A percentile compares a stretch with the other conserved stretches of the same genome.
These are phyloP conservation scores for Bipolaris zeicola DNA, from an alignment of 2,329 filamentous ascomycete species.

Conservation along the genomic window DNA sequence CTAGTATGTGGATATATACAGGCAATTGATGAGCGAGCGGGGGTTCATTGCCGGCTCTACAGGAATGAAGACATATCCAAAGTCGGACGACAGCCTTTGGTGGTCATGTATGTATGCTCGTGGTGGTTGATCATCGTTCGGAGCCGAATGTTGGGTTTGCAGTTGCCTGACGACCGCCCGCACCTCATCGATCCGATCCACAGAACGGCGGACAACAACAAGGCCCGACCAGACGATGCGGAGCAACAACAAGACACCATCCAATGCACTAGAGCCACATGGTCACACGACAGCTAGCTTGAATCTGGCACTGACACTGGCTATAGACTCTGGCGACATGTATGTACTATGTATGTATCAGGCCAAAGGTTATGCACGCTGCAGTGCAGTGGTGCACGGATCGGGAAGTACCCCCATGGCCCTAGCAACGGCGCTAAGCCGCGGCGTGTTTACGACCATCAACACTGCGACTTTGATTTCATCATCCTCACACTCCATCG, in stretches of 20 bases:
- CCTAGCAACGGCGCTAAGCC: constrained; percentile 19
- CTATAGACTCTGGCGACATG: not conserved
- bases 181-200: constrained; percentile 16
- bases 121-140: constrained; percentile 5
- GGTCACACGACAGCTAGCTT: constrained; percentile 3
- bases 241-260: not conserved
- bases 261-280: constrained; percentile 7
- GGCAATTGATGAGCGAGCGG: constrained; percentile 13
- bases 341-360: not conserved
- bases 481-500: constrained; percentile 33
- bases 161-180: constrained; percentile 30
- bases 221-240: not conserved
- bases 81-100: not conserved
- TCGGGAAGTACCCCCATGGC: constrained; percentile 10
- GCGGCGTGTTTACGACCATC: constrained; percentile 19
- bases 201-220: constrained; percentile 23
- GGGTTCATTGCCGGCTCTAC: constrained; percentile 14
- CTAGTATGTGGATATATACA: not conserved
- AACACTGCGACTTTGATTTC: constrained; percentile 31
- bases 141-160: constrained; percentile 18
- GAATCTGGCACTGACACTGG: not conserved
- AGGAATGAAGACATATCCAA: not conserved
- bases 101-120: not conserved
- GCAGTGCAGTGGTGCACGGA: constrained; percentile 10
- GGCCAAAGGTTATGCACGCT: constrained; percentile 10